Evolutionary conservation across 768 basidiomycete genomes (phyloP).

Genomic region (Termitomyces sp.): DNA sequence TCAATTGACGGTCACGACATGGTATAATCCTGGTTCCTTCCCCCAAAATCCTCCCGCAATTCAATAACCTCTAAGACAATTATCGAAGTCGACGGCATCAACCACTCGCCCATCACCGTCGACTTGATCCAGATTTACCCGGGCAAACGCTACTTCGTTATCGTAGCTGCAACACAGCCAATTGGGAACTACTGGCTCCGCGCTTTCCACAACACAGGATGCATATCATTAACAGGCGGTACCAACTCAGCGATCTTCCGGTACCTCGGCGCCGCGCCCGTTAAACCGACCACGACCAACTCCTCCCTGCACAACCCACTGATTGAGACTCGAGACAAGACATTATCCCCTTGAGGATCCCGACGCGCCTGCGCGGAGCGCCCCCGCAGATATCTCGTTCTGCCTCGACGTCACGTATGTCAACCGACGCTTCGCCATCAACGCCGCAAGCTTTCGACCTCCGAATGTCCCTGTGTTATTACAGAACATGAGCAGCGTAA

Average conservation of each 20-base stretch:
- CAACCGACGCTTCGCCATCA: no score
- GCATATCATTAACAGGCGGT: background rate
- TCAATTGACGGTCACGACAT: conserved; percentile 38
- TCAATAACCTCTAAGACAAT: background rate
- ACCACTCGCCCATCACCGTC: background rate
- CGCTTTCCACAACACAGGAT: background rate
- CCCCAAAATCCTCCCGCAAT: no score
- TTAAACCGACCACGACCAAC: no score
- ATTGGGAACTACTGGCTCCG: background rate
- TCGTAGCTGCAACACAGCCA: background rate
- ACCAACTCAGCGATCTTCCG: background rate
- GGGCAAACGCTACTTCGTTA: background rate
- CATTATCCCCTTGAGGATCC: background rate
- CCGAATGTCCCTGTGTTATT: background rate
- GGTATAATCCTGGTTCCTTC: conserved; percentile 5
- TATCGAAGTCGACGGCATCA: conserved; percentile 1
- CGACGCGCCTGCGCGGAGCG: background rate
- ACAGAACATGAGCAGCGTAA: conserved; percentile 1
- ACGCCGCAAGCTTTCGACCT: background rate
- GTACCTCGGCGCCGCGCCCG: background rate
- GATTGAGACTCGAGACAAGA: background rate
- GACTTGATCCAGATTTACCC: background rate
- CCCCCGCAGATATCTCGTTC: background rate
- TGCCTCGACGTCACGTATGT: no score
- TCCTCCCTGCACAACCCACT: no score